Evolutionary conservation across 2,329 filamentous ascomycete genomes (phyloP), one percentile per base, ranked within the genome.

Genomic region (Aspergillus sp.): DNA sequence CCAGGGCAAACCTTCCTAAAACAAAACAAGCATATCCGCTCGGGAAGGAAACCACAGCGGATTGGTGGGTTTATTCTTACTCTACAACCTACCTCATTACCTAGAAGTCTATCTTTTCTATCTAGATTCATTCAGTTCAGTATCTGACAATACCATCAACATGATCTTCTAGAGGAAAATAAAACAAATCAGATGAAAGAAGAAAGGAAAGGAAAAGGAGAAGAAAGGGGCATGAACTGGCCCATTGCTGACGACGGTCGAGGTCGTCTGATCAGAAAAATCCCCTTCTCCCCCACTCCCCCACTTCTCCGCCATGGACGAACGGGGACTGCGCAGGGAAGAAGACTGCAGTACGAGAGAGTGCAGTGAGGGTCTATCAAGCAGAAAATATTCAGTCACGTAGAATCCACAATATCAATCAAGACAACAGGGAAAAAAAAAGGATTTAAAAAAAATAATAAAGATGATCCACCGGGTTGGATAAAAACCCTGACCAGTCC

Each of bases 291-390:
- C 61, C 61, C 61, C 62, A 63, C 62, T 54, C 60, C 58, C 60
- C 60, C 60, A 62, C 60, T 58, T 62, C 61, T 63, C 61, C 60
- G 57, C 60, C 58, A 60, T 62, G 55, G 52, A 60, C 47, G 50
- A 58, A 54, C 50, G 53, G 56, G 52, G 38, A 52, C 32, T 52
- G 45, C 3, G 31, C 25, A 45, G 31, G 41, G 41, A 36, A 42
- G 4, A 38, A 19, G 10, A 41, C n/a, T n/a, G 29, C 32, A 29
- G 25, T 29, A 29, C 23, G 21, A 32, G 19, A 23, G 41, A 50
- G 5, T 25, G 21, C 10, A 36, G 21, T 29, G 34, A 23, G 16
- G 34, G 25, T 29, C 25, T 29, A 29, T 29, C 21, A 23, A 10
- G 25, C n/a, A n/a, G n/a, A n/a, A 10, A 29, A 29, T 29, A 29